Evolutionary conservation across 2,329 filamentous ascomycete species (phyloP), one percentile per base, ranked within the genome.

Genomic region (Ophiocordyceps camponoti-leonardi): DNA sequence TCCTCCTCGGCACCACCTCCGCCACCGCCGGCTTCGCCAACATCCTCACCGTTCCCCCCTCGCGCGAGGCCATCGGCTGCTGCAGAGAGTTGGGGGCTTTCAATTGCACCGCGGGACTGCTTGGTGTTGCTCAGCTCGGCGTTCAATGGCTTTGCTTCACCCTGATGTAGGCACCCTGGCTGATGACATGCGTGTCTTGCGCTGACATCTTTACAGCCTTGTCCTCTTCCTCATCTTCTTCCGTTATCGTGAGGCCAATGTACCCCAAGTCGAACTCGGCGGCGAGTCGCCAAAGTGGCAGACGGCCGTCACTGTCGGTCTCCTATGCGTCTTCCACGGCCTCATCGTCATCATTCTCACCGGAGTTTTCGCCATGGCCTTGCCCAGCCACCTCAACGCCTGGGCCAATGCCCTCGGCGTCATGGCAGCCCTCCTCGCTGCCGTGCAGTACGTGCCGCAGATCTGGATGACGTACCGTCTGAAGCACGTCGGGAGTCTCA

Each of bases 201-300:
- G 35, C 35, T 39, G 18, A 39, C 35, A 2, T 18, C 10, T 18
- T 39, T 18, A 19, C 53, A 96, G 90, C 52, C 79, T 96, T 45
- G 69, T 94, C 19, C 75, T 98, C n/a, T 98, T 94, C 65, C 76
- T 96, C 47, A 77, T 94, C 54, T 98, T 93, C 72, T 95, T 94
- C 64, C 85, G 85, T 33, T 79, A 81, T 54, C 71, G 71, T 54
- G 68, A 64, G 48, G 71, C 62, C 48, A 68, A 64, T 51, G 64
- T 67, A 8, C 68, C 67, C 41, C 71, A 66, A n/a, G 70, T 65
- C 19, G 68, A 71, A 50, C 63, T 67, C 23, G 62, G 62, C 19
- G 65, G 67, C 22, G 66, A 75, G 46, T 68, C 73, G 49, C 78
- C 81, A 18, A 81, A 73, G 46, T 90, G 85, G 71, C 81, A 81